Evolutionary conservation across 1,284 basidiomycete species (phyloP).

Genomic region (Austroboletus niveus): DNA sequence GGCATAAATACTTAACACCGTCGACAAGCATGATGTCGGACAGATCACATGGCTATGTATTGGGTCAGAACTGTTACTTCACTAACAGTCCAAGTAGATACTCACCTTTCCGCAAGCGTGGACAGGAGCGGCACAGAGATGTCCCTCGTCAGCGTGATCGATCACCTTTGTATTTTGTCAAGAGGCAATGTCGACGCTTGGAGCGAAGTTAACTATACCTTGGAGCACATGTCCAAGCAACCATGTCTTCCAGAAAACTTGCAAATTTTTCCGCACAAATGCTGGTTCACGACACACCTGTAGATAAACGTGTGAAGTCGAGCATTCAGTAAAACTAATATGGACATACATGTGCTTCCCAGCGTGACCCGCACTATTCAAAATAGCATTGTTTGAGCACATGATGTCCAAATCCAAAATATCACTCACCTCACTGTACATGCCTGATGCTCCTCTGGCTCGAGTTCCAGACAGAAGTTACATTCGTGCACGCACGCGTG

Average conservation of each 20-base stretch:
- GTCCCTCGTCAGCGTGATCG: slow-evolving; percentile 45
- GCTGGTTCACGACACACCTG: slow-evolving; percentile 48
- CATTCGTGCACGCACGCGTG: slow-evolving; percentile 47
- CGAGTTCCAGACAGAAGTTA: slow-evolving; percentile 40
- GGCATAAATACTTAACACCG: slow-evolving; percentile 40
- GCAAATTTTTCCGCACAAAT: slow-evolving; percentile 52
- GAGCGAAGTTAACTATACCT: slow-evolving; percentile 40
- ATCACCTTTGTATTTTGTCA: slow-evolving; percentile 33
- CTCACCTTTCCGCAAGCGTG: slow-evolving; percentile 57
- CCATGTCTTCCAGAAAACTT: slow-evolving; percentile 42
- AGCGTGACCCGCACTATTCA: slow-evolving; percentile 51
- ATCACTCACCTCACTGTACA: slow-evolving; percentile 48
- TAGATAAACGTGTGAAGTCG: neutral
- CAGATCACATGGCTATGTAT: slow-evolving; percentile 47
- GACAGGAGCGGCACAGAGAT: slow-evolving; percentile 49
- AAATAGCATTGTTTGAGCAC: too few relatives aligned
- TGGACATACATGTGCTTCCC: slow-evolving; percentile 49
- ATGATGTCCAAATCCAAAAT: neutral
- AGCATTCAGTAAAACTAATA: neutral
- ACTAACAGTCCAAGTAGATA: neutral
- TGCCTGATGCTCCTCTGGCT: slow-evolving; percentile 21
- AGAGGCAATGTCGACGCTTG: neutral
- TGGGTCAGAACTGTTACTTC: neutral
- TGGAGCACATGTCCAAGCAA: slow-evolving; percentile 48
- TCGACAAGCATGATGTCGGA: slow-evolving; percentile 31